Evolutionary conservation across 805 yeast species (phyloP).

Genomic region (Cyberlindnera suaveolens): DNA sequence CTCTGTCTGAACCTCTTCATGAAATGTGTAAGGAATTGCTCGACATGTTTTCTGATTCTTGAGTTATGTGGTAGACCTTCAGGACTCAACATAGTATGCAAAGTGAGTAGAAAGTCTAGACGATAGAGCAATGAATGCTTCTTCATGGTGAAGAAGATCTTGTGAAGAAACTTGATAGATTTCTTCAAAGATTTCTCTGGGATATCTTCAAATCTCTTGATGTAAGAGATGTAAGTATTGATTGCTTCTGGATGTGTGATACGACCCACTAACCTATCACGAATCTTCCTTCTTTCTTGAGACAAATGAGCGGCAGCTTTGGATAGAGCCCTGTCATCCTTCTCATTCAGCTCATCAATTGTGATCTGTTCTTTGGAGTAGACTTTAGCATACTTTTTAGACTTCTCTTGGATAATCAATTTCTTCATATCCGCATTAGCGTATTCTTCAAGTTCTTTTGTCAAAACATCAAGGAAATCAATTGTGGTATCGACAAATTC

Average conservation of each 20-base stretch:
- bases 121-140: conserved; percentile 53
- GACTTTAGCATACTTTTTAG: conserved; percentile 23
- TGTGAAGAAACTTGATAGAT: conserved; percentile 64
- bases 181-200: conserved; percentile 52
- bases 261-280: conserved; percentile 32
- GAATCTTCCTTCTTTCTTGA: conserved; percentile 37
- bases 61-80: conserved; percentile 42
- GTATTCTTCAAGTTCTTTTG: conserved; percentile 63
- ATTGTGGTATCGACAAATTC: conserved; percentile 54
- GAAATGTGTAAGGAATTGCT: conserved; percentile 57
- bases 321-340: conserved; percentile 25
- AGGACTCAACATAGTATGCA: conserved; percentile 48
- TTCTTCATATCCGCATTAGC: conserved; percentile 49
- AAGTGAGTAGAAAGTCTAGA: conserved; percentile 61
- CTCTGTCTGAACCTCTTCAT: conserved; percentile 51
- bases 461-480: conserved; percentile 55
- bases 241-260: conserved; percentile 57
- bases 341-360: conserved; percentile 28
- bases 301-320: conserved; percentile 23
- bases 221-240: conserved; percentile 55
- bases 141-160: conserved; percentile 59
- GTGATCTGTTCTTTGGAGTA: conserved; percentile 23
- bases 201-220: conserved; percentile 58
- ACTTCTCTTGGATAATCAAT: conserved; percentile 41
- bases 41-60: conserved; percentile 50